Evolutionary conservation across 352 stramenopile species (phyloP), one percentile per base, ranked within the genome.

Genomic region (Sclerospora graminicola): DNA sequence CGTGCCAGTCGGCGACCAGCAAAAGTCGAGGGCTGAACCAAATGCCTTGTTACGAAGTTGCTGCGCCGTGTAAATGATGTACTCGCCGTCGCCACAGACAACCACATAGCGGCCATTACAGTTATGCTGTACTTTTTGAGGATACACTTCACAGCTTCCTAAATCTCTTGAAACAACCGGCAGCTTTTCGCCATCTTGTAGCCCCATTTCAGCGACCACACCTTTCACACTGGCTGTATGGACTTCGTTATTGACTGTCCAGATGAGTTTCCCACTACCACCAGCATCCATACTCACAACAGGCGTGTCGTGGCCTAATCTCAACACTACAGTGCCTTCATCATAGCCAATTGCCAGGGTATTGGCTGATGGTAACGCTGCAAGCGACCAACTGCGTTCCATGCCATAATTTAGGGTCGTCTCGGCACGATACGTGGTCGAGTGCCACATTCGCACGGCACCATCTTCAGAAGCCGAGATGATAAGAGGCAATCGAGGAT

Each of bases 1-100:
- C 5, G 95, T 99, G 38, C 95, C 96, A 6, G 81, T 89, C 0
- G 85, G 84, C 27, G 82, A 95, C 97, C 97, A 99, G 14, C 95
- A 95, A 81, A 99, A 99, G 66, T 99, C 96, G 21, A 99, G 78
- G 0, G 87, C 95, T 27, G 90, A 80, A 28, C 97, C 97, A 58
- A 99, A 99, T 2, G 90, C 89, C 62, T 98, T 98, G 63, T 93
- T 95, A 31, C 89, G 77, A 34, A 96, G 56, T 49, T 89, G 83
- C 71, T 98, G 93, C 7, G 95, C 90, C 16, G 97, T 99, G 75
- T 99, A 99, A 60, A 99, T 99, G 56, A 99, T 98, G 73, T 99
- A 99, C 74, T 99, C 97, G 30, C 95, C 95, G 69, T 99, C 97
- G 16, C 96, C 97, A 54, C 93, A 98, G 14, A 99, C 93, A 18